Percentiles rank a stretch among this genome's conserved stretches.
Conservation (phyloP, 345 rosid genomes). For the Acer campestre region DNA sequence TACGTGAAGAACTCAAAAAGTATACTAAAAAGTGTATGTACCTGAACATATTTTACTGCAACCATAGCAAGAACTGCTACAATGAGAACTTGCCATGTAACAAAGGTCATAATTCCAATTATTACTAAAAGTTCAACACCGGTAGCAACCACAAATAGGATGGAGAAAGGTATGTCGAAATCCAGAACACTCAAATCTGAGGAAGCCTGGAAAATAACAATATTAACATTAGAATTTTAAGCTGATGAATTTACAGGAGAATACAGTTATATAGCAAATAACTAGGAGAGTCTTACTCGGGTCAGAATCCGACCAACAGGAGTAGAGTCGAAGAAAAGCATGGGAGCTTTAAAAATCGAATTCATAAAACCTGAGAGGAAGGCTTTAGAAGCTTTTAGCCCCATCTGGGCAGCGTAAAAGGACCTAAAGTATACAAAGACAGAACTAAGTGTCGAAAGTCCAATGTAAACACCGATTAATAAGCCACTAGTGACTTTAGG, state of each 20-base stretch:
- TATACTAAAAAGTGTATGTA: slow-evolving; percentile 10
- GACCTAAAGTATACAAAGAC: slow-evolving; percentile 51
- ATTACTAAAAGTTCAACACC: slow-evolving; percentile 42
- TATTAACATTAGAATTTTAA: neutral
- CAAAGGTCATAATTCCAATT: slow-evolving; percentile 10
- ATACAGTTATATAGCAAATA: neutral
- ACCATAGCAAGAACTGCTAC: slow-evolving; percentile 54
- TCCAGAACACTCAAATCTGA: slow-evolving; percentile 73
- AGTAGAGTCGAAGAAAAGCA: slow-evolving; percentile 82
- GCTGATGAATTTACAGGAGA: neutral
- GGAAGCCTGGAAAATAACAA: slow-evolving; percentile 55
- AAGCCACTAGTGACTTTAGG: slow-evolving; percentile 41
- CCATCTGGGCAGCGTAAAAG: slow-evolving; percentile 46
- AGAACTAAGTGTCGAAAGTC: slow-evolving; percentile 58
- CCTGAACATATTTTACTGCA: slow-evolving; percentile 62
- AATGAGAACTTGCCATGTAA: slow-evolving; percentile 83
- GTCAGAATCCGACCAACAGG: slow-evolving; percentile 78
- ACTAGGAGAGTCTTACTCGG: slow-evolving; percentile 47
- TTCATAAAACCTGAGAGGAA: slow-evolving; percentile 67
- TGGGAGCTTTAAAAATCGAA: slow-evolving; percentile 68
- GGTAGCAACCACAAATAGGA: slow-evolving; percentile 40
- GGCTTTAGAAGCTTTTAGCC: slow-evolving; percentile 66
- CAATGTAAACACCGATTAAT: slow-evolving; percentile 60
- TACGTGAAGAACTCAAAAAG: neutral
- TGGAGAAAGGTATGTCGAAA: slow-evolving; percentile 58